Evolutionary conservation across 1,139 yeast species (phyloP), one percentile per base, ranked within the genome.

Genomic region (Geotrichum siamense): DNA sequence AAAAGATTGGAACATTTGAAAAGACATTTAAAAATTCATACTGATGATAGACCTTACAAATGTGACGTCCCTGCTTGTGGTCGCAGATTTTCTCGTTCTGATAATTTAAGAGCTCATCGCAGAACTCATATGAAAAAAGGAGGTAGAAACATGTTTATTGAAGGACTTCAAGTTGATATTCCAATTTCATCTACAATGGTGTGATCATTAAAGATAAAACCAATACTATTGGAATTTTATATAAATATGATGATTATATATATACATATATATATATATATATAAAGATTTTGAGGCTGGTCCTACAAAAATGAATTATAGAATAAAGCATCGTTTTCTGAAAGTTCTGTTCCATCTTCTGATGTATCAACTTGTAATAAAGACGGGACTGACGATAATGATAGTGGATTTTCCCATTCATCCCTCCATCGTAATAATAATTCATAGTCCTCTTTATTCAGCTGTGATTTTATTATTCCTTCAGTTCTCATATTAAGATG

Each of bases 1-100:
- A 89, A 85, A 60, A 72, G 97, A 49, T 89, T 93, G 28, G 96
- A 91, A 58, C 96, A 91, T 67, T 85, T 89, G 45, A 84, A 86
- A 60, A 73, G 97, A 52, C 97, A 89, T 62, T 71, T 82, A 73
- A 76, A 89, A 62, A 79, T 89, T 39, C 97, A 89, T 67, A 82
- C 94, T 8, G 75, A 80, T 46, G 96, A 86, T 57, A 82, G 91
- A 53, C 96, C 96, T 3, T 87, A 75, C 58, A 73, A 71, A 47
- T 89, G 97, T 65, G 81, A 81, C 42, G 60, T 67, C 19, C 52
- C 54, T 70, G 76, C 59, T 73, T 84, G 94, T 60, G 74, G 74
- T 30, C 80, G 84, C 58, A 75, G 78, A 56, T 84, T 84, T 58
- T 79, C 87, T 50, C 72, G 94, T 51, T 74, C 82, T 19, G 94